Conservation (phyloP, 176 grass and related monocot genomes). For the Cenchrus americanus region DNA sequence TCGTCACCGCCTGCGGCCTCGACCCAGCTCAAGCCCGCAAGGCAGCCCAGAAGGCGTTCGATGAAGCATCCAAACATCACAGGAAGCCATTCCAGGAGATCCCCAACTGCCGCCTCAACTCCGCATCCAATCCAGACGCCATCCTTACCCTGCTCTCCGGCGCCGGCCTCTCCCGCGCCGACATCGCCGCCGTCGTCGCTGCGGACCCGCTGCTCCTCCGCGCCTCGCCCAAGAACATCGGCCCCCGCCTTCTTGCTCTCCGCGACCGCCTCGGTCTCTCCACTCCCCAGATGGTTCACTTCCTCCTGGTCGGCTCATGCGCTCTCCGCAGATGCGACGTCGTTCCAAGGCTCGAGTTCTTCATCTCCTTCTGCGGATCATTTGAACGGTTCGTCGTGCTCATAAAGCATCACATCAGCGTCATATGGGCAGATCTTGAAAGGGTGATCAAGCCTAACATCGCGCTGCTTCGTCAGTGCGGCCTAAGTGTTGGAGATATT, state of each 20-base stretch:
- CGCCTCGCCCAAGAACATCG: background rate
- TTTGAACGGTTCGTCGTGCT: conserved; percentile 4
- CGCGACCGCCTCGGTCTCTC: conserved; percentile 42
- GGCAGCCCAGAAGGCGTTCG: background rate
- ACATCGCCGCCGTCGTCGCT: conserved; percentile 35
- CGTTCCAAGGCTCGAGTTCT: conserved; percentile 38
- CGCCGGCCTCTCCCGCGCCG: conserved; percentile 33
- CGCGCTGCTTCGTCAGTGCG: conserved; percentile 37
- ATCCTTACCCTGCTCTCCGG: conserved; percentile 29
- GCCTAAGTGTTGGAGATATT: conserved; percentile 42
- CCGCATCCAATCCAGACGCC: conserved; percentile 31
- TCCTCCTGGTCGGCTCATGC: conserved; percentile 10
- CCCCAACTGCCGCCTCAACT: background rate
- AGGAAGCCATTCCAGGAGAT: background rate
- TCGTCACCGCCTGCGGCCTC: conserved; percentile 48
- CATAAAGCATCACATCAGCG: background rate
- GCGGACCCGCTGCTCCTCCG: conserved; percentile 21
- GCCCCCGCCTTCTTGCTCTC: conserved; percentile 15
- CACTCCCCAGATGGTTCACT: conserved; percentile 24
- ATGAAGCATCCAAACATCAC: too few relatives aligned
- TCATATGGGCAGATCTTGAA: background rate
- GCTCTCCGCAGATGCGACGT: conserved; percentile 1
- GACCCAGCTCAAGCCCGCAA: conserved; percentile 17
- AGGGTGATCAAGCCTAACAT: conserved; percentile 41
- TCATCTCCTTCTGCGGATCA: conserved; percentile 23